phyloP scores from a whole-genome alignment of 495 filamentous ascomycete species.

The Chaetomium tenue region DNA sequence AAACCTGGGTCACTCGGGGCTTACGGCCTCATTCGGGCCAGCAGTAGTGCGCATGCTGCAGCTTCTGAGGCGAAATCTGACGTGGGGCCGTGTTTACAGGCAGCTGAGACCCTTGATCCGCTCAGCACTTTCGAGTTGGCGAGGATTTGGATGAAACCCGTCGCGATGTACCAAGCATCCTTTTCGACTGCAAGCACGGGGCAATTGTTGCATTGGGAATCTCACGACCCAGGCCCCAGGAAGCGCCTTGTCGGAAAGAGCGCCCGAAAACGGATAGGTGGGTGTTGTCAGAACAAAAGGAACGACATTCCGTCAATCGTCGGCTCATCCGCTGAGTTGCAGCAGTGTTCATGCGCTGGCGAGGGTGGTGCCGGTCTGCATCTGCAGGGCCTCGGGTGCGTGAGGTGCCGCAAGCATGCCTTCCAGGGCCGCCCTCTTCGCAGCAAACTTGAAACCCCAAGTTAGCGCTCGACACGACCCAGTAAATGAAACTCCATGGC shows the following conservation, averaged over 20 bases:
- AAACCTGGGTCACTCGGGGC: too few species aligned
- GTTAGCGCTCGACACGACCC: constrained; percentile 5
- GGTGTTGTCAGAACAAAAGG: constrained; percentile 5
- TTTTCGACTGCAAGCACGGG: neutral
- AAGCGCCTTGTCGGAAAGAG: neutral
- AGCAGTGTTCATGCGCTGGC: constrained; percentile 2
- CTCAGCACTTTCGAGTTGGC: neutral
- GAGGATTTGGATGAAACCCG: constrained; percentile 8
- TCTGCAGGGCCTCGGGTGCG: neutral
- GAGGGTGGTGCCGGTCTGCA: constrained; percentile 3
- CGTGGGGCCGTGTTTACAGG: constrained; percentile 2
- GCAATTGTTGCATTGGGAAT: neutral
- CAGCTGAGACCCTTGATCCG: neutral
- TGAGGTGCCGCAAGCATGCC: neutral
- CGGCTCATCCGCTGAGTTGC: neutral
- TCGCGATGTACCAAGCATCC: neutral
- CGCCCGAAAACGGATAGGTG: neutral
- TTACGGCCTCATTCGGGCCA: neutral
- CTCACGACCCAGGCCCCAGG: neutral
- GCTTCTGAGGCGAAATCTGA: constrained; percentile 4
- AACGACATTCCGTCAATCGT: neutral
- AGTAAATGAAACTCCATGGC: neutral
- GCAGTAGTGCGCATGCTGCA: neutral
- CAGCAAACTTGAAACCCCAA: neutral
- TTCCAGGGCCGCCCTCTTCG: neutral